Evolutionary conservation across 495 filamentous ascomycete species (phyloP).

Genomic region (Ascodesmis nigricans): DNA sequence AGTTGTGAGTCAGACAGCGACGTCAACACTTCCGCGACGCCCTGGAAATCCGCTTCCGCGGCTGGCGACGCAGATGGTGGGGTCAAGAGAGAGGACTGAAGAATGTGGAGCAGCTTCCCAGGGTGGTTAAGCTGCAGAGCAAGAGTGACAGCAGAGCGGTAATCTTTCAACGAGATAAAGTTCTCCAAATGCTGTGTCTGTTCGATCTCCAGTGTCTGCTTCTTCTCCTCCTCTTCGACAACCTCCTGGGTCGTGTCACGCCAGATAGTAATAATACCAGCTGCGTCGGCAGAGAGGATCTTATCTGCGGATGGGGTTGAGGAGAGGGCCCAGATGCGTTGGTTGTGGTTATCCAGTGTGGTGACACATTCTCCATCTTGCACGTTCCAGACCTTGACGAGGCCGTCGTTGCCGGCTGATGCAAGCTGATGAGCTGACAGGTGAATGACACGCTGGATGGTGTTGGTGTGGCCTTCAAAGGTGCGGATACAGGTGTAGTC

Average conservation of each 20-base stretch:
- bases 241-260: conserved; percentile 72
- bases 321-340: conserved; percentile 34
- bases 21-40: conserved; percentile 66
- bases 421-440: conserved; percentile 47
- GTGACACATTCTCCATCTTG: conserved; percentile 54
- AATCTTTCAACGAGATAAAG: conserved; percentile 62
- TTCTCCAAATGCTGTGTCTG: conserved; percentile 86
- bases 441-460: conserved; percentile 84
- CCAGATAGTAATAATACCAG: conserved; percentile 88
- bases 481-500: conserved; percentile 88
- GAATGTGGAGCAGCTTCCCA: conserved; percentile 46
- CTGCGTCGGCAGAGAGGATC: conserved; percentile 71
- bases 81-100: conserved; percentile 61
- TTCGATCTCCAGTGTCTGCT: conserved; percentile 59
- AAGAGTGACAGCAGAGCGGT: conserved; percentile 77
- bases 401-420: conserved; percentile 78
- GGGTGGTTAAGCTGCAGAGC: conserved; percentile 88
- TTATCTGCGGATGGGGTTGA: conserved; percentile 18
- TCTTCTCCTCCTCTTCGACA: conserved; percentile 41
- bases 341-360: conserved; percentile 88
- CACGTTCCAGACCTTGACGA: conserved; percentile 90
- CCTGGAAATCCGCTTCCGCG: conserved; percentile 37
- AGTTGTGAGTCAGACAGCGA: conserved; percentile 66
- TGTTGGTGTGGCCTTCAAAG: conserved; percentile 90
- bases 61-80: conserved; percentile 43